Evolutionary conservation across 1,284 basidiomycete genomes (phyloP), one percentile per base, ranked within the genome.

Genomic region (Grifola frondosa): DNA sequence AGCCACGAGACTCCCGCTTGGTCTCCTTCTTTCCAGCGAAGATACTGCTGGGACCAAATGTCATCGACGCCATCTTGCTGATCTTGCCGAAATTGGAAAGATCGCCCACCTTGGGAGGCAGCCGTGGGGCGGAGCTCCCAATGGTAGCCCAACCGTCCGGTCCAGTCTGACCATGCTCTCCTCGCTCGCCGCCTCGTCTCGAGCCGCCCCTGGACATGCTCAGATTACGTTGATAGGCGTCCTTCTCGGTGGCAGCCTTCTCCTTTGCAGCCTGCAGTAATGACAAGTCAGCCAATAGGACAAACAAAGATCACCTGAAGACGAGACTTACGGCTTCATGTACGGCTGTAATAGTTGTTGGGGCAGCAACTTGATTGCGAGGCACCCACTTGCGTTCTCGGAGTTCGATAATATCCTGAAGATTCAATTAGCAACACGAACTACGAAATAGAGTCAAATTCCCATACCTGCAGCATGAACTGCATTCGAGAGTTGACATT

Each of bases 81-180:
- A 93, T 86, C 69, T 94, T 88, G 57, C 94, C 88, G 64, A 97
- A 90, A 59, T 87, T 80, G 24, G 88, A 87, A 40, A 96, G 74
- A 63, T 95, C 91, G 21, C 91, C 89, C 47, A 84, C 91, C 63
- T 92, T 91, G 49, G 84, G 71, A 39, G 80, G 80, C 38, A 81
- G 80, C 24, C 80, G 74, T 48, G 81, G 68, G 40, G 78, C 67
- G 50, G 75, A 73, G 13, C 73, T 63, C 51, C 81, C 78, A 48
- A 84, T 81, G n/a, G 88, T 84, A 22, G 88, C 80, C 93, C 94
- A 97, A 28, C 95, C 94, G 53, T 97, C 92, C 36, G 82, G 74
- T 29, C 76, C 75, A 36, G 69, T 64, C 51, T 77, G 70, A 58
- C 67, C 58, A 48, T 65, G 63, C 21, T 80, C 77, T 36, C 75